Base-by-base conservation (phyloP, 2,329 filamentous ascomycete species). In the Fusarium subglutinans region DNA sequence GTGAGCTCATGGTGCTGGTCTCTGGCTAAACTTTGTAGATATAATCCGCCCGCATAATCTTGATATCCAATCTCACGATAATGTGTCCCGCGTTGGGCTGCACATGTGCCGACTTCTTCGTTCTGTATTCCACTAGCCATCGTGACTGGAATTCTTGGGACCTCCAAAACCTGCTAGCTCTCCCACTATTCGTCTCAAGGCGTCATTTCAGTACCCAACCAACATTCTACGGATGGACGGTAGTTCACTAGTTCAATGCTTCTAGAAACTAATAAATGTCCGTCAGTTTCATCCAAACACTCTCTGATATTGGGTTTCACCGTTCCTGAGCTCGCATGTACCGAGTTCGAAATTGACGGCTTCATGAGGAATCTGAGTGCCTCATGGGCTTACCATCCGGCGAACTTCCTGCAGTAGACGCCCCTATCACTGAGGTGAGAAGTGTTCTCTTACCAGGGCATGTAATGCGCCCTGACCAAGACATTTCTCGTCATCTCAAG, bases 91-190 rank as follows among this genome's bases (percentile, higher is more conserved):
- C 6, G n/a, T 37, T 41, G 22, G 51, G 20, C 35, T 55, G 26
- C 24, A 14, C 11, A n/a, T 28, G 20, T 41, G 30, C 35, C 24
- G 24, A 55, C 20, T 43, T 28, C 35, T 41, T 30, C 26, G 26
- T 43, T 41, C 26, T 30, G 12, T n/a, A 13, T 18, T 55, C 8
- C 35, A 28, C 26, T 18, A 43, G 20, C 28, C 24, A 38, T 28
- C 15, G 38, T n/a, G 41, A 48, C 66, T 70, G 67, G 59, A 70
- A 70, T 70, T 50, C 53, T 66, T 13, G 24, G 37, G 51, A 35
- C 56, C 61, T 40, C 56, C 64, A 45, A 33, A 48, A 15, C 43
- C 37, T 47, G 24, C 37, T 40, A 44, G 28, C 30, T 55, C 37
- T 38, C 56, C 37, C 37, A 24, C 64, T 33, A 38, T 28, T n/a